Conservation (phyloP, 768 basidiomycete species). For the Candolleomyces efflorescens region DNA sequence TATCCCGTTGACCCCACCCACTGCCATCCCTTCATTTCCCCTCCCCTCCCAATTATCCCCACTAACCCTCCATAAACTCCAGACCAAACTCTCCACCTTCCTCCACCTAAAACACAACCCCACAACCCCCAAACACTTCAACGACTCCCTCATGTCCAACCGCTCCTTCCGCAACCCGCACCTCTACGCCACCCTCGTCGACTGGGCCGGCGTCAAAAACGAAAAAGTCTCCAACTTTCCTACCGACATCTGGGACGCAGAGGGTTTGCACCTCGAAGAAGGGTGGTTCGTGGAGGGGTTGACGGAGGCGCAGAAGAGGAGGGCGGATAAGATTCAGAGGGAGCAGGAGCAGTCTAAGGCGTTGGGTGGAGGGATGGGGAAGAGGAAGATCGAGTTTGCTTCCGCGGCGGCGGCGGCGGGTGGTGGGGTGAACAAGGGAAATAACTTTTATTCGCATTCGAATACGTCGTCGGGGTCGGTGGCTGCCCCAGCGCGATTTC, state of each 20-base stretch:
- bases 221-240: conserved; percentile 87
- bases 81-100: conserved; percentile 84
- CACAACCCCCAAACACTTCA: conserved; percentile 78
- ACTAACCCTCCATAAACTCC: background rate
- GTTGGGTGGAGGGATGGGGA: no score
- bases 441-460: no score
- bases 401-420: no score
- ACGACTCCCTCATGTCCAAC: conserved; percentile 90
- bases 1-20: no score
- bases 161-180: conserved; percentile 95
- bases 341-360: no score
- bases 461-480: no score
- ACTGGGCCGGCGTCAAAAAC: conserved; percentile 81
- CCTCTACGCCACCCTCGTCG: conserved; percentile 92
- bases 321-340: no score
- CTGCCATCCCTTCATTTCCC: conserved; percentile 39
- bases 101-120: conserved; percentile 63
- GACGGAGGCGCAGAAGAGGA: no score
- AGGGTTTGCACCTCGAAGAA: conserved; percentile 51
- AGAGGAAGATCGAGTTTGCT: no score
- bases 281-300: conserved; percentile 41
- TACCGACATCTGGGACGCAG: conserved; percentile 66
- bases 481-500: no score
- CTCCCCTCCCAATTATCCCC: background rate
- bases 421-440: no score